Evolutionary conservation across 75 land plant genomes (phyloP).

Genomic region (Chamaecyparis obtusa): DNA sequence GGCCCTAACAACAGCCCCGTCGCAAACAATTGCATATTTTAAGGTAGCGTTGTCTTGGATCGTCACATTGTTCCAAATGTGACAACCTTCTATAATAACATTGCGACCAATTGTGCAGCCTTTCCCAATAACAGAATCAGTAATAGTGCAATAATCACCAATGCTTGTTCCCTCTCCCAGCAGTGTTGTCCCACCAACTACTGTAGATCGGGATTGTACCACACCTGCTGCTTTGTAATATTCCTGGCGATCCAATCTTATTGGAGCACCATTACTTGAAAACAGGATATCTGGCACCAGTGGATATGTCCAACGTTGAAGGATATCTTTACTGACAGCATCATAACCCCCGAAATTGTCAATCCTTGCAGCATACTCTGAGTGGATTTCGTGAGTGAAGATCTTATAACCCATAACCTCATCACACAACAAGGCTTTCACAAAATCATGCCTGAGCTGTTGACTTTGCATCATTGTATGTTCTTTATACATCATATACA

Average conservation of each 20-base stretch:
- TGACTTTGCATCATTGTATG: too few relatives aligned
- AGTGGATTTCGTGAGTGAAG: conserved; percentile 78
- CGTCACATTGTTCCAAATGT: conserved; percentile 86
- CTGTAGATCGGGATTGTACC: conserved; percentile 48
- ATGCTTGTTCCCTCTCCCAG: conserved; percentile 73
- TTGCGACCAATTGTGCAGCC: conserved; percentile 81
- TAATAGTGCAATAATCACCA: conserved; percentile 59
- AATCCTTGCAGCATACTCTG: conserved; percentile 88
- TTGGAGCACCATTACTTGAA: conserved; percentile 36
- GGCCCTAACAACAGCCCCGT: conserved; percentile 71
- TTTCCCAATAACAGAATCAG: conserved; percentile 80
- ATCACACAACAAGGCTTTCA: conserved; percentile 77
- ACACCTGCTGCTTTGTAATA: conserved; percentile 75
- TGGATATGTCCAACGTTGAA: conserved; percentile 94
- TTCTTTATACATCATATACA: too few relatives aligned
- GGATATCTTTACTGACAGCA: conserved; percentile 89
- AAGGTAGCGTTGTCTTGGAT: conserved; percentile 73
- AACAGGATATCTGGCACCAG: conserved; percentile 82
- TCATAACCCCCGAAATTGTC: conserved; percentile 91
- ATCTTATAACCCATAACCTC: conserved; percentile 97
- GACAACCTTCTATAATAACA: conserved; percentile 80
- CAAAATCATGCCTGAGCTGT: conserved; percentile 85
- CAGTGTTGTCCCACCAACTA: conserved; percentile 60
- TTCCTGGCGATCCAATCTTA: conserved; percentile 66
- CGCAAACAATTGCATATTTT: conserved; percentile 74